A percentile compares a stretch with the other conserved stretches of the same genome.
Evolutionary conservation across 768 basidiomycete species (phyloP).

Genomic region (Amanita jacksonii): DNA sequence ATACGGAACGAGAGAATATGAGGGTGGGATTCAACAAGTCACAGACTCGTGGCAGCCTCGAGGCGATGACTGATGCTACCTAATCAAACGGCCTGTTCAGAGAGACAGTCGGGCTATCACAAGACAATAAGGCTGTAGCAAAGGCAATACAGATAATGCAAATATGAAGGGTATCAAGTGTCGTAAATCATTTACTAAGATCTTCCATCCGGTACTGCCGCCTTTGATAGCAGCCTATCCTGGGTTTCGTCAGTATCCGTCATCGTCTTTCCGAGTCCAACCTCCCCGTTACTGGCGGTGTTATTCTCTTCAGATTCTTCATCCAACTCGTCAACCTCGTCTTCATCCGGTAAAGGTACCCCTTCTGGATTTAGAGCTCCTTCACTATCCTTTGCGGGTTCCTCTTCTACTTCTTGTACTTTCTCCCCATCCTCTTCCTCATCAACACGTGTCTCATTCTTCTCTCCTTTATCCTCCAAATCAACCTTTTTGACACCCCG

Average conservation of each 20-base stretch:
- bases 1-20: not conserved
- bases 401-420: no score
- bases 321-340: conserved; percentile 28
- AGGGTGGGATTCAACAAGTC: not conserved
- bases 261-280: not conserved
- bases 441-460: not conserved
- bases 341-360: conserved; percentile 29
- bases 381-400: conserved; percentile 7
- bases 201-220: conserved; percentile 7
- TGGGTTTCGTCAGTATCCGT: not conserved
- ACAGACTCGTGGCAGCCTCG: conserved; percentile 4
- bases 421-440: conserved; percentile 46
- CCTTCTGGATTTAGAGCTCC: conserved; percentile 22
- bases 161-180: conserved; percentile 2
- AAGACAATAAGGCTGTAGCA: no score
- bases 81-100: no score
- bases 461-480: conserved; percentile 33
- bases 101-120: no score
- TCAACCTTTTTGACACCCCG: conserved; percentile 62
- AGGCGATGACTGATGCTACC: no score
- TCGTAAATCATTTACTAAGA: not conserved
- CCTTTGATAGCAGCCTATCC: conserved; percentile 8
- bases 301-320: conserved; percentile 11
- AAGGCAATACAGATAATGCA: conserved; percentile 1
- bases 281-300: not conserved